Conservation (phyloP, 2,329 filamentous ascomycete genomes). For the Chlorencoelia australis region DNA sequence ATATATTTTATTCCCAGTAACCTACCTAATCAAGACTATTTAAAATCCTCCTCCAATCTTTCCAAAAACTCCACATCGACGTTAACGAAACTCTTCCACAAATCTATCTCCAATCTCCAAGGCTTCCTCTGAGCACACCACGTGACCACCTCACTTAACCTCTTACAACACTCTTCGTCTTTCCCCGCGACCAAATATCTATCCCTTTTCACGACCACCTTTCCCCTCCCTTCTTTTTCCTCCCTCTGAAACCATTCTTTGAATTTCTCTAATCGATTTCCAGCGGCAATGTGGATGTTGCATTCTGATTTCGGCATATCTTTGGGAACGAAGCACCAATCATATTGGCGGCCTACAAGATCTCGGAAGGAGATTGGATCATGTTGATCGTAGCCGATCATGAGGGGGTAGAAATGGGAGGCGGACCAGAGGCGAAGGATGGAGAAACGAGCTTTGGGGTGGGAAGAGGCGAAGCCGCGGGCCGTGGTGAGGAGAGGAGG, state of each 20-base stretch:
- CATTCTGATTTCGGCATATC: slow-evolving; percentile 35
- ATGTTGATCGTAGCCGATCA: slow-evolving; percentile 32
- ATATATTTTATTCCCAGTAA: no score
- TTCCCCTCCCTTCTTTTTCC: slow-evolving; percentile 30
- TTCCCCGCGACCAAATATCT: slow-evolving; percentile 37
- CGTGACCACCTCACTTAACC: slow-evolving; percentile 30
- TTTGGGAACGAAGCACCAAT: slow-evolving; percentile 39
- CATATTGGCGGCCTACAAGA: slow-evolving; percentile 33
- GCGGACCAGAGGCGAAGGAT: slow-evolving; percentile 37
- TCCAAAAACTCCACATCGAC: slow-evolving; percentile 36
- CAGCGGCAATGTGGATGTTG: slow-evolving; percentile 33
- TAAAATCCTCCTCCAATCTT: slow-evolving; percentile 30
- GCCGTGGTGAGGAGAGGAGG: slow-evolving; percentile 28
- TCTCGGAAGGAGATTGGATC: slow-evolving; percentile 32
- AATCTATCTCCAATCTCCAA: slow-evolving; percentile 40
- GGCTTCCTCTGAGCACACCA: slow-evolving; percentile 39
- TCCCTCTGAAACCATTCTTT: no score
- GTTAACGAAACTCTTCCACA: slow-evolving; percentile 41
- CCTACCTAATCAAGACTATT: no score
- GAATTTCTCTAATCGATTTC: slow-evolving; percentile 7
- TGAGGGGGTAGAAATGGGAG: slow-evolving; percentile 39
- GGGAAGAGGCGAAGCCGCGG: slow-evolving; percentile 21
- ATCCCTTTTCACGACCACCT: slow-evolving; percentile 33
- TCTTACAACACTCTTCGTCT: slow-evolving; percentile 32
- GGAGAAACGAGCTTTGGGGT: slow-evolving; percentile 30